Evolutionary conservation across 805 yeast species (phyloP).

Genomic region (Maudiozyma saulgeensis): DNA sequence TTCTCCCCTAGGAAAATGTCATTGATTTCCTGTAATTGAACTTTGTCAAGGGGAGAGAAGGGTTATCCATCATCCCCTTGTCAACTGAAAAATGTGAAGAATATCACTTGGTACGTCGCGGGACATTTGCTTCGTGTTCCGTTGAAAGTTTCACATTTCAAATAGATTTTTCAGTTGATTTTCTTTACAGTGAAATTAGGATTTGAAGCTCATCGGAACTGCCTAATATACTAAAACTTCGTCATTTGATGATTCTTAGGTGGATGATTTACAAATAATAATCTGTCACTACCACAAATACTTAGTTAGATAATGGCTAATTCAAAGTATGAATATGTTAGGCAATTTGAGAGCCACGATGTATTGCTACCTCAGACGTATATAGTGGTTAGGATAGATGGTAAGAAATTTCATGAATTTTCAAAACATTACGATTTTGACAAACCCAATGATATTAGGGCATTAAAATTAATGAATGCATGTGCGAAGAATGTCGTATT

Average conservation of each 20-base stretch:
- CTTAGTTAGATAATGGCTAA: slow-evolving; percentile 51
- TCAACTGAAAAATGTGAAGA: too few species aligned
- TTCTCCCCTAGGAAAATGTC: too few species aligned
- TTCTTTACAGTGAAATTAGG: not conserved
- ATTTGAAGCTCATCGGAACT: not conserved
- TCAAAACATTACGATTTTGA: slow-evolving; percentile 61
- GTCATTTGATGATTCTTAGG: too few species aligned
- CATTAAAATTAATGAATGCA: slow-evolving; percentile 69
- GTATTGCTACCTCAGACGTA: slow-evolving; percentile 68
- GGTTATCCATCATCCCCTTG: too few species aligned
- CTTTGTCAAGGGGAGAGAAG: not conserved
- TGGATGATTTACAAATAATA: too few species aligned
- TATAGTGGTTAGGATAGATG: slow-evolving; percentile 82
- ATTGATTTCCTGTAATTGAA: too few species aligned
- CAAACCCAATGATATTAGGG: slow-evolving; percentile 81
- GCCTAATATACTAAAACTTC: too few species aligned
- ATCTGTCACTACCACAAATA: not conserved
- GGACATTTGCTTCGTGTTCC: not conserved
- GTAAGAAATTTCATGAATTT: slow-evolving; percentile 86
- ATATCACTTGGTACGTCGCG: too few species aligned
- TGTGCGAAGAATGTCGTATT: slow-evolving; percentile 62
- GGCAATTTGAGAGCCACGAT: slow-evolving; percentile 66
- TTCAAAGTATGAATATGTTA: slow-evolving; percentile 81
- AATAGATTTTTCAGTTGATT: not conserved
- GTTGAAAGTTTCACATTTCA: not conserved